Base-by-base conservation (phyloP, 495 filamentous ascomycete species). In the Platismatia glauca region DNA sequence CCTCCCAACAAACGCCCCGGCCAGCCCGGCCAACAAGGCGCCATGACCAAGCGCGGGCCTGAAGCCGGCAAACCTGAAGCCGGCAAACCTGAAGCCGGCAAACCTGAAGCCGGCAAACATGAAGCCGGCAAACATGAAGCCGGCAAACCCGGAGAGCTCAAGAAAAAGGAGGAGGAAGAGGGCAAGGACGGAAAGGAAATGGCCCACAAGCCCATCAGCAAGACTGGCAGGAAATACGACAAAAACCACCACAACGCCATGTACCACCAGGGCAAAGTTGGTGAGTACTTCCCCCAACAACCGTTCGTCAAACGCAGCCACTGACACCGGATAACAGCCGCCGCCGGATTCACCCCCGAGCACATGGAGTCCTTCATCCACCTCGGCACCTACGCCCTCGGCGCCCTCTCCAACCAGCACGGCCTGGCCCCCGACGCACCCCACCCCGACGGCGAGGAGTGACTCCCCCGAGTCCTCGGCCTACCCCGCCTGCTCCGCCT, bases 301-400 rank as follows among this genome's bases (percentile, higher is more conserved):
- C 15, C 27, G 3, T 29, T 22, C 11, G 0, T 20, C 48, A 52
- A 6, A 29, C 5, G 15, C 48, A 15, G 4, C 16, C 18, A 5
- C 27, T 52, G 12, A 61, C 37, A 24, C 7, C 8, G 7, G 4
- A 55, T 20, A 60, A 31, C n/a, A 44, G 63, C 63, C 20, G 18
- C 18, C 37, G 53, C 37, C 4, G 58, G 63, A 20, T 65, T 65
- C 58, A 65, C 63, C 35, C 57, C 48, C 16, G 63, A 65, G 3
- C 63, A 65, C 53, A 65, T 61, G 63, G 58, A 65, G 16, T 65
- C 63, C 27, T 65, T 65, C 63, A 44, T 65, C 27, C 58, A 65
- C 18, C 58, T 65, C 24, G 63, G 63, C 4, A 60, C 58, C 44
- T 65, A 65, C 53, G 63, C 58, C 41, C 58, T 65, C 43, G 63